phyloP scores from a whole-genome alignment of 352 stramenopile genomes.

The Globisporangium ultimum region DNA sequence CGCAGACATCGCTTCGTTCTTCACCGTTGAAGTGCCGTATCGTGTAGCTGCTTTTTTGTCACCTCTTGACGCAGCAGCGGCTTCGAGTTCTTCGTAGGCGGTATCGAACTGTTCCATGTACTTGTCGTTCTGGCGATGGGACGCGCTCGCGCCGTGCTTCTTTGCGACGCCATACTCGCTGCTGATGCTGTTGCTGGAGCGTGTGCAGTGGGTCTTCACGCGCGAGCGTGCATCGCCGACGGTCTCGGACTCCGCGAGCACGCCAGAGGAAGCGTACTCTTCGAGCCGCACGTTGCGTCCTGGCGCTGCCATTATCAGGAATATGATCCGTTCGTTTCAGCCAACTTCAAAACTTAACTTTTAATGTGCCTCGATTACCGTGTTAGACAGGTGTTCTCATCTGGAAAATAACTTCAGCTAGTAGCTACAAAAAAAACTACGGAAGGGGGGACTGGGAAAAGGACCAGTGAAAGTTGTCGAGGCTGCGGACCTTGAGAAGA shows the following conservation, averaged over 20 bases:
- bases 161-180: background rate
- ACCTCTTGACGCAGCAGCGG: background rate
- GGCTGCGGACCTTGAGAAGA: too few species aligned
- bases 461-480: too few species aligned
- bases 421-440: too few species aligned
- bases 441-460: too few species aligned
- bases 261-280: constrained; percentile 57
- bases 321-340: background rate
- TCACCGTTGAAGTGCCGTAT: background rate
- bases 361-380: background rate
- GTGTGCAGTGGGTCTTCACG: constrained; percentile 12
- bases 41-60: constrained; percentile 1
- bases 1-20: background rate
- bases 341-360: constrained; percentile 10
- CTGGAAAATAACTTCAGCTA: too few species aligned
- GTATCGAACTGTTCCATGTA: constrained; percentile 73
- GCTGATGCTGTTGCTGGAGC: background rate
- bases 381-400: too few species aligned
- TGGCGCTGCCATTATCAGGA: background rate
- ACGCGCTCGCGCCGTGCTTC: constrained; percentile 25
- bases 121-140: constrained; percentile 63
- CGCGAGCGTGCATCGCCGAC: constrained; percentile 6
- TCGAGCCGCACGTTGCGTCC: constrained; percentile 42
- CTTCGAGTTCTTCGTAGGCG: constrained; percentile 38
- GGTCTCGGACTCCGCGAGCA: constrained; percentile 17